Base-by-base conservation (phyloP, 495 filamentous ascomycete genomes). In the Daldinia bambusicola region DNA sequence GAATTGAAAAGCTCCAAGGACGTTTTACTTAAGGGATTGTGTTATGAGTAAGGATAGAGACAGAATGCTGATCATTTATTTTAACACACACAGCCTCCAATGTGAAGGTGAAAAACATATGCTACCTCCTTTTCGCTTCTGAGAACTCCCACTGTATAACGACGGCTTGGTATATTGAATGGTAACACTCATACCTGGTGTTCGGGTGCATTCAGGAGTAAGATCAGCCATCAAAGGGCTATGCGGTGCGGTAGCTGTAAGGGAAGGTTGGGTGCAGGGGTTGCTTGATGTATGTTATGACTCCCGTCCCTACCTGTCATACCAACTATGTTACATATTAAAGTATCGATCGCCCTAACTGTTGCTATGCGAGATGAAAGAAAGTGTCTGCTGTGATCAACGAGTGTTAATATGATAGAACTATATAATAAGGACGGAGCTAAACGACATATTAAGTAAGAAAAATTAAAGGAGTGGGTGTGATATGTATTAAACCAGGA, bases 201-300 rank as follows among this genome's bases (percentile, higher is more conserved):
- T 61, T 22, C n/a, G n/a, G n/a, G n/a, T n/a, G n/a, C 18, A 31
- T 61, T 67, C 30, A 31, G 51, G 64, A 40, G 14, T 61, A 68
- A 55, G 61, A 72, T 72, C 70, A 68, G 55, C 64, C 52, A 52
- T 53, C 30, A 16, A 59, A 71, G 52, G 60, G 58, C 30, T 55
- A 41, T 66, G 30, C n/a, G 9, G 5, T 56, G 53, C 8, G 18
- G 53, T n/a, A 37, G 34, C 63, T 67, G 63, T 53, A 62, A 67
- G 63, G 69, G 48, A 67, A 58, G 32, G 32, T 53, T 16, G 48
- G 53, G 43, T n/a, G 48, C 51, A 58, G 1, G 53, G 51, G 50
- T 48, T 43, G 52, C 62, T 62, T 51, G 14, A 13, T 20, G 52
- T 45, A 18, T 20, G 18, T 8, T 53, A 13, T 31, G 18, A 9